These are phyloP conservation scores for Stramenopiles sp. DNA, from an alignment of 352 stramenopile species.

Conservation along the genomic window DNA sequence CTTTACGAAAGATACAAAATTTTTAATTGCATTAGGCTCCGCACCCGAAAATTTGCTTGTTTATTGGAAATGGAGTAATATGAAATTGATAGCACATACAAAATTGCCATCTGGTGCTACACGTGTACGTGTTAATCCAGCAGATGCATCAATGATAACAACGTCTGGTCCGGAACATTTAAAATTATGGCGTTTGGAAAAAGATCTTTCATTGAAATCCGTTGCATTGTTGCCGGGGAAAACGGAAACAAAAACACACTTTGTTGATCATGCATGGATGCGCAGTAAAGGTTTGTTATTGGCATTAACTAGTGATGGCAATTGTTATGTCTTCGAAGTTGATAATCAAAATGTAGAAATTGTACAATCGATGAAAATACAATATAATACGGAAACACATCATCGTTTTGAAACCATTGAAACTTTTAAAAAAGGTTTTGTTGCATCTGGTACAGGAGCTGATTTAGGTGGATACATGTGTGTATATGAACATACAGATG, in stretches of 20 bases:
- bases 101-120: conserved; percentile 40
- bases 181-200: conserved; percentile 48
- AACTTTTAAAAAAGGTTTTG: conserved; percentile 40
- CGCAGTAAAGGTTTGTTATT: conserved; percentile 39
- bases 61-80: conserved; percentile 49
- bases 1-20: conserved; percentile 51
- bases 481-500: conserved; percentile 35
- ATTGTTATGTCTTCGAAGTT: too few relatives aligned
- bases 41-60: conserved; percentile 39
- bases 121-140: conserved; percentile 41
- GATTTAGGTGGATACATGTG: neutral
- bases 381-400: too few relatives aligned
- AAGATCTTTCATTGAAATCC: conserved; percentile 41
- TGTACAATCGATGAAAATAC: conserved; percentile 23
- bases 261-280: conserved; percentile 48
- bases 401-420: conserved; percentile 47
- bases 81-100: conserved; percentile 40
- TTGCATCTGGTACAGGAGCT: conserved; percentile 32
- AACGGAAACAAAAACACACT: conserved; percentile 51
- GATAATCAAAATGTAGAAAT: conserved; percentile 37
- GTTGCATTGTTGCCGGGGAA: conserved; percentile 43
- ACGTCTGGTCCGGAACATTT: conserved; percentile 45
- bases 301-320: conserved; percentile 32
- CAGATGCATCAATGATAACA: conserved; percentile 41
- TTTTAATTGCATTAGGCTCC: conserved; percentile 41